Percentiles rank a stretch among this genome's conserved stretches.
These are phyloP conservation scores for Yueomyces sinensis DNA, from an alignment of 805 yeast species.

Conservation along the genomic window DNA sequence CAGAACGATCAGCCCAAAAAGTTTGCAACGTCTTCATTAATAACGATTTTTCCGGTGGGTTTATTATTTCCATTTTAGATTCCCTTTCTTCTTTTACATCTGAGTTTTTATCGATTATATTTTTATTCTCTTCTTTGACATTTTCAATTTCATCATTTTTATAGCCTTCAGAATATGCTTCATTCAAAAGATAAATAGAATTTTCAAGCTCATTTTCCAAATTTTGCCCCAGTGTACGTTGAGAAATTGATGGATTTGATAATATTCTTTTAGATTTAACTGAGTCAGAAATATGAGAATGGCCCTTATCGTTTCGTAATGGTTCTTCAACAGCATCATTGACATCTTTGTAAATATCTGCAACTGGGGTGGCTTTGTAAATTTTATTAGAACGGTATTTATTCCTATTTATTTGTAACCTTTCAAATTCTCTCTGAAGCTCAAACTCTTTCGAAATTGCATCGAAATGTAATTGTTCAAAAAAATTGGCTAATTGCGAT, in stretches of 20 bases:
- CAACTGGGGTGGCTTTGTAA: constrained; percentile 70
- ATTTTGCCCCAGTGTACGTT: constrained; percentile 3
- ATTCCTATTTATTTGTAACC: constrained; percentile 44
- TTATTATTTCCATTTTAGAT: not conserved
- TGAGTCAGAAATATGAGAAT: constrained; percentile 3
- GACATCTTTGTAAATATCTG: constrained; percentile 78
- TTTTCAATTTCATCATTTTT: not conserved
- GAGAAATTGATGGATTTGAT: not conserved
- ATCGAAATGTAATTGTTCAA: constrained; percentile 66
- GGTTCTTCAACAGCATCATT: constrained; percentile 71
- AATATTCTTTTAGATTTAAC: not conserved
- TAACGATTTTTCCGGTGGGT: constrained; percentile 52
- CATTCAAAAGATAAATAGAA: constrained; percentile 23
- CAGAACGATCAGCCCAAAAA: constrained; percentile 97
- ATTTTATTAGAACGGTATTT: constrained; percentile 60
- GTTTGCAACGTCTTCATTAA: constrained; percentile 71
- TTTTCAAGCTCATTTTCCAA: constrained; percentile 19
- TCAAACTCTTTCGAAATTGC: constrained; percentile 77
- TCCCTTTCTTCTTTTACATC: not conserved
- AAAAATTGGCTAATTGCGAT: constrained; percentile 49
- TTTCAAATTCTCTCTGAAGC: constrained; percentile 70
- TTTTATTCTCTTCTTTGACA: not conserved
- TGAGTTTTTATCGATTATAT: not conserved
- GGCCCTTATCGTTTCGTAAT: constrained; percentile 17
- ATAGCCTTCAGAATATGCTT: constrained; percentile 7